phyloP scores from a whole-genome alignment of 2,329 filamentous ascomycete species.

The Zopfia rhizophila region DNA sequence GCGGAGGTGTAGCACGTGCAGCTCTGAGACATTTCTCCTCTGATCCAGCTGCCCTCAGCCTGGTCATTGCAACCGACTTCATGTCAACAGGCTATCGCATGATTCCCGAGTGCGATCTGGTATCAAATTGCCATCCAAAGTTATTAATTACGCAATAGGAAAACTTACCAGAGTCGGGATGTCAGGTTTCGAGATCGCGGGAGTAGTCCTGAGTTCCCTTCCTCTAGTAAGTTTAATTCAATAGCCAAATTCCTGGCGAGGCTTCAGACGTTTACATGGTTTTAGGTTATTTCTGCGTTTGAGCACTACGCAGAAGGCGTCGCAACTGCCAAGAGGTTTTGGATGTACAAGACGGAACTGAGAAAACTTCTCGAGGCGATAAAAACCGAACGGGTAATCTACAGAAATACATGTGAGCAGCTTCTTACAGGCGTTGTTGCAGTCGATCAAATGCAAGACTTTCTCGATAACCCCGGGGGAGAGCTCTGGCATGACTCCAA shows the following conservation, averaged over 20 bases:
- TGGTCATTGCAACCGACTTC: too few species aligned
- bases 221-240: conserved; percentile 31
- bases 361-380: conserved; percentile 30
- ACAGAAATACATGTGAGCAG: conserved; percentile 38
- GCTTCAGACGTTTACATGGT: too few species aligned
- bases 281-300: conserved; percentile 40
- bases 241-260: too few species aligned
- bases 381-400: conserved; percentile 36
- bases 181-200: conserved; percentile 45
- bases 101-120: not conserved
- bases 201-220: conserved; percentile 39
- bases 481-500: conserved; percentile 24
- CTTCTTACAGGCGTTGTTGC: conserved; percentile 32
- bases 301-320: conserved; percentile 41
- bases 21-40: too few species aligned
- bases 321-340: conserved; percentile 34
- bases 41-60: conserved; percentile 11
- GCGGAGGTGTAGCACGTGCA: conserved; percentile 12
- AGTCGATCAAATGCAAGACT: conserved; percentile 27
- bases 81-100: not conserved
- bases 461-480: conserved; percentile 24
- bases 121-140: not conserved
- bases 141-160: not conserved
- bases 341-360: conserved; percentile 33
- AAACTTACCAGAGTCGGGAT: too few species aligned